phyloP scores from a whole-genome alignment of 345 rosid species.

The Dimocarpus longan region DNA sequence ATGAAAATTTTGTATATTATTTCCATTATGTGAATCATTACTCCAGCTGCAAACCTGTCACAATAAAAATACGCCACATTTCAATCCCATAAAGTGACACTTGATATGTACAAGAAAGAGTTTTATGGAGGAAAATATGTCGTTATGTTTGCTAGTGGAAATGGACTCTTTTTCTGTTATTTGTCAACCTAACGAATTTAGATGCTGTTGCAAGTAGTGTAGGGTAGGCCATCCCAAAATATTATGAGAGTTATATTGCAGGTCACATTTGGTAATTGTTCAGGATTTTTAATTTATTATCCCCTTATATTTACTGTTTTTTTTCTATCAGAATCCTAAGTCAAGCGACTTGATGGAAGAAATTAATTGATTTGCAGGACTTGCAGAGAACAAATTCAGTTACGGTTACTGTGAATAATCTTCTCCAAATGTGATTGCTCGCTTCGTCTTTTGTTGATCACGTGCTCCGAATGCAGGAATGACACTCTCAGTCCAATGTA shows the following conservation, averaged over 20 bases:
- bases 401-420: slow-evolving; percentile 91
- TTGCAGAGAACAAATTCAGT: slow-evolving; percentile 94
- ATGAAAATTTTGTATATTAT: background rate
- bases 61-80: background rate
- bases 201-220: background rate
- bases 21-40: background rate
- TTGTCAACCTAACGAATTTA: background rate
- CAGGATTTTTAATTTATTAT: background rate
- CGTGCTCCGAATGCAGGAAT: background rate
- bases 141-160: background rate
- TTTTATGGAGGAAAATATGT: background rate
- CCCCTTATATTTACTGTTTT: background rate
- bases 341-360: background rate
- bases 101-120: background rate
- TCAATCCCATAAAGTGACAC: background rate
- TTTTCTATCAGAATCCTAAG: background rate
- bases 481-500: slow-evolving; percentile 10
- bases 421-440: slow-evolving; percentile 77
- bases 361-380: slow-evolving; percentile 61
- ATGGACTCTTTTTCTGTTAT: background rate
- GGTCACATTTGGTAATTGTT: background rate
- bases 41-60: background rate
- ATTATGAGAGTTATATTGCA: background rate
- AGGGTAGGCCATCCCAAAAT: background rate
- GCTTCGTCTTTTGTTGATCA: background rate